phyloP scores from a whole-genome alignment of 768 basidiomycete genomes.

The Agaricus sinodeliciosus region DNA sequence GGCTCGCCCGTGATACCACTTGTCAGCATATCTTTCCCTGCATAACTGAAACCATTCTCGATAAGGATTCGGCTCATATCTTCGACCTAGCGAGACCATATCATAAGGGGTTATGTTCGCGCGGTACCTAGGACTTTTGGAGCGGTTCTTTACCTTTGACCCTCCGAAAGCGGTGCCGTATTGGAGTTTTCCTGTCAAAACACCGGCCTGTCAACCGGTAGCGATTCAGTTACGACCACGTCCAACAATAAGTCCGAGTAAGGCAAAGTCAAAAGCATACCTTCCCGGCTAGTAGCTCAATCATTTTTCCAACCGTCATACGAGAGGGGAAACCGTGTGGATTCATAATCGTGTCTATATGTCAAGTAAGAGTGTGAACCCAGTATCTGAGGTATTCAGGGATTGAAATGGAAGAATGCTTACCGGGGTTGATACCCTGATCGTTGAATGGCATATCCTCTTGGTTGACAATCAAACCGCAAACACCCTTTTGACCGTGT shows the following conservation, averaged over 20 bases:
- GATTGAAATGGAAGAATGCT: conserved; percentile 15
- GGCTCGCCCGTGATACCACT: conserved; percentile 97
- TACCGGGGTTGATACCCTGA: conserved; percentile 89
- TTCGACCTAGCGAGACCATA: conserved; percentile 54
- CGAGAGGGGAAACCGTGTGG: conserved; percentile 99
- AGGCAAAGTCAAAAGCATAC: conserved; percentile 26
- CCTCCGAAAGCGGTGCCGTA: conserved; percentile 98
- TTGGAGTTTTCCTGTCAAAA: conserved; percentile 81
- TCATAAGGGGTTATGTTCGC: conserved; percentile 7
- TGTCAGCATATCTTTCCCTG: conserved; percentile 98
- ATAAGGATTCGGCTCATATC: conserved; percentile 97
- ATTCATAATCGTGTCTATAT: conserved; percentile 95
- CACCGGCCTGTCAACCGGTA: conserved; percentile 62
- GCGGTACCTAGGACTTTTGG: conserved; percentile 1
- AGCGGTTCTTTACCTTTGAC: conserved; percentile 61
- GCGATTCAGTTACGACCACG: conserved; percentile 4
- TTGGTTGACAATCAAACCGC: conserved; percentile 97
- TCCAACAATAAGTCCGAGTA: conserved; percentile 9
- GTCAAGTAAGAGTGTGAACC: conserved; percentile 6
- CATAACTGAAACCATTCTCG: conserved; percentile 93
- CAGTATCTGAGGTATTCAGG: conserved; percentile 2
- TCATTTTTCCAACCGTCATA: conserved; percentile 99
- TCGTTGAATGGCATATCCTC: conserved; percentile 99
- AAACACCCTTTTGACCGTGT: conserved; percentile 99
- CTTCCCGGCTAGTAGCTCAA: conserved; percentile 94